These are phyloP conservation scores for Mesotaenium endlicherianum DNA, from an alignment of 139 green algal species.

Conservation along the genomic window DNA sequence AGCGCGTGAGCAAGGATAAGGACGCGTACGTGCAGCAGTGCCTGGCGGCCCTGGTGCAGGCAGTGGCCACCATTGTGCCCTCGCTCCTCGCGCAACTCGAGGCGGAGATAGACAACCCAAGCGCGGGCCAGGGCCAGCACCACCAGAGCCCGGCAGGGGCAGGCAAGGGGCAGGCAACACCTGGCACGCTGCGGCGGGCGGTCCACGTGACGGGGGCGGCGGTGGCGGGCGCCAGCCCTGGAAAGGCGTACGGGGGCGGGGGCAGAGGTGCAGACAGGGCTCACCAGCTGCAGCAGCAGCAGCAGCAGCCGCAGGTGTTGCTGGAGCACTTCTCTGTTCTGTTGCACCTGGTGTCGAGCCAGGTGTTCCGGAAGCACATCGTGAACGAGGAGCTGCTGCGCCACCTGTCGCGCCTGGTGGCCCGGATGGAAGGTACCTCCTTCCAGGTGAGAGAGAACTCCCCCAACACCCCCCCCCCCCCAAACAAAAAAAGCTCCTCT, in stretches of 20 bases:
- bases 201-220: not conserved
- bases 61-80: slow-evolving; percentile 57
- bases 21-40: slow-evolving; percentile 65
- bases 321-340: slow-evolving; percentile 61
- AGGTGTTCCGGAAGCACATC: slow-evolving; percentile 57
- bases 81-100: slow-evolving; percentile 46
- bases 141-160: not conserved
- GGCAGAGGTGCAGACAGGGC: not conserved
- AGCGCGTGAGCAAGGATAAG: slow-evolving; percentile 64
- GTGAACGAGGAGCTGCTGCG: slow-evolving; percentile 59
- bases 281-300: not conserved
- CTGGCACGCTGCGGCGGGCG: not conserved
- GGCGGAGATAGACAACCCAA: slow-evolving; percentile 20
- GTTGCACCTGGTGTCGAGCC: slow-evolving; percentile 66
- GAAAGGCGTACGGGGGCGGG: too few species aligned
- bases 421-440: not conserved
- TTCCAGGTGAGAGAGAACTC: not conserved
- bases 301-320: not conserved
- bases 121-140: not conserved
- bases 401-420: slow-evolving; percentile 59
- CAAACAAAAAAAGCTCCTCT: not conserved
- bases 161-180: not conserved
- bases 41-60: slow-evolving; percentile 54
- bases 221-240: not conserved
- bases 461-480: not conserved